A percentile compares a stretch with the other conserved stretches of the same genome.
Conservation (phyloP, 768 basidiomycete species). For the Psilocybe cubensis region DNA sequence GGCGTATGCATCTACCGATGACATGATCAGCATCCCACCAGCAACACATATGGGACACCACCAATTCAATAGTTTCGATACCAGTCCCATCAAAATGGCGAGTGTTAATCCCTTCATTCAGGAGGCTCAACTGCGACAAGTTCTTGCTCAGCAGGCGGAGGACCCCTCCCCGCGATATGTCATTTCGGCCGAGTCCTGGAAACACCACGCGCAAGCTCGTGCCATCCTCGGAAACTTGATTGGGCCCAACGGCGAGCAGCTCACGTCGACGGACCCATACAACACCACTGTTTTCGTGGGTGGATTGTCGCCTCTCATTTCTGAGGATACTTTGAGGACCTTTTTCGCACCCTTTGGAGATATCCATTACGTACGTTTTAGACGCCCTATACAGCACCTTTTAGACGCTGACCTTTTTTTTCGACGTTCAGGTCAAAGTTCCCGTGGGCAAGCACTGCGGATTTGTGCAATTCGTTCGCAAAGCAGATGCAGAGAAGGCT, state of each 20-base stretch:
- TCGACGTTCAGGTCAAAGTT: conserved; percentile 90
- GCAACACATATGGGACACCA: conserved; percentile 57
- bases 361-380: conserved; percentile 79
- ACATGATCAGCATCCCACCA: conserved; percentile 52
- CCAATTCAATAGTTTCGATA: conserved; percentile 45
- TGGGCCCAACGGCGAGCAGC: conserved; percentile 84
- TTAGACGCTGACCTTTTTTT: conserved; percentile 4
- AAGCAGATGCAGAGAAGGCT: conserved; percentile 88
- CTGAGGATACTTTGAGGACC: conserved; percentile 88
- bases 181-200: conserved; percentile 78
- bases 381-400: not conserved
- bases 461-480: conserved; percentile 93
- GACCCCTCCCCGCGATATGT: conserved; percentile 54
- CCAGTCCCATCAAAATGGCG: conserved; percentile 28
- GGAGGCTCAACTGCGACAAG: conserved; percentile 40
- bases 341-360: conserved; percentile 94
- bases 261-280: conserved; percentile 91
- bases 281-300: conserved; percentile 97
- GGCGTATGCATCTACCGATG: conserved; percentile 53
- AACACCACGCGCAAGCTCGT: conserved; percentile 82
- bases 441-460: conserved; percentile 95
- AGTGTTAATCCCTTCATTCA: conserved; percentile 45
- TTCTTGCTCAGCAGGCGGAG: conserved; percentile 31
- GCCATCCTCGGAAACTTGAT: conserved; percentile 84
- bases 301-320: conserved; percentile 84